Evolutionary conservation across 805 yeast genomes (phyloP), one percentile per base, ranked within the genome.

Genomic region (Starmera quercuum): DNA sequence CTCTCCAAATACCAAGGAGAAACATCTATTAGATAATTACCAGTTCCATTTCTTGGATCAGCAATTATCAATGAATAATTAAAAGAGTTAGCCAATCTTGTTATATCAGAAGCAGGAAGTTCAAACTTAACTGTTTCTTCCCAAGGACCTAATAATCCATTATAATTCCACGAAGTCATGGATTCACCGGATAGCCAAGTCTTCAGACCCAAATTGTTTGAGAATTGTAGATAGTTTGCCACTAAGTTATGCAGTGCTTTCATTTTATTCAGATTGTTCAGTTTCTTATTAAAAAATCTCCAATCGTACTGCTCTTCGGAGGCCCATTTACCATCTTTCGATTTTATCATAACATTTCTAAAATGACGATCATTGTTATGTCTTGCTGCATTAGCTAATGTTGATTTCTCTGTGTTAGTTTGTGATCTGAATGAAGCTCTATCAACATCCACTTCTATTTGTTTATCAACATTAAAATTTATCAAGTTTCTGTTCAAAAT

Each of bases 261-360:
- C 41, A 60, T 55, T 39, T 64, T 64, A 28, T 56, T 59, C 24
- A 56, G 45, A 25, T 54, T 55, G 21, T 46, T 45, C n/a, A 66
- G 53, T 25, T 64, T 55, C 31, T 58, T 52, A 42, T 65, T 67
- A 64, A 77, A 79, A 44, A 76, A 78, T 38, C 84, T 64, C 82
- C 83, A 77, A 52, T 79, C 86, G 45, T 77, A 78, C 34, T 54
- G 61, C 56, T 66, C 54, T 24, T 53, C 59, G 10, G 52, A 54
- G 4, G 46, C 46, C 44, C 59, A 49, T 22, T 41, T 39, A 1
- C 48, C 53, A 36, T 60, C 37, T 63, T 66, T 47, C 45, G 61
- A 44, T 51, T 55, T 47, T 12, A 58, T 41, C 11, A 42, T 30
- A 10, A 51, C 53, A 34, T 62, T 50, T 34, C 55, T 40, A 40